Base-by-base conservation (phyloP, 208 protist genomes). In the Acanthamoeba lenticulata region DNA sequence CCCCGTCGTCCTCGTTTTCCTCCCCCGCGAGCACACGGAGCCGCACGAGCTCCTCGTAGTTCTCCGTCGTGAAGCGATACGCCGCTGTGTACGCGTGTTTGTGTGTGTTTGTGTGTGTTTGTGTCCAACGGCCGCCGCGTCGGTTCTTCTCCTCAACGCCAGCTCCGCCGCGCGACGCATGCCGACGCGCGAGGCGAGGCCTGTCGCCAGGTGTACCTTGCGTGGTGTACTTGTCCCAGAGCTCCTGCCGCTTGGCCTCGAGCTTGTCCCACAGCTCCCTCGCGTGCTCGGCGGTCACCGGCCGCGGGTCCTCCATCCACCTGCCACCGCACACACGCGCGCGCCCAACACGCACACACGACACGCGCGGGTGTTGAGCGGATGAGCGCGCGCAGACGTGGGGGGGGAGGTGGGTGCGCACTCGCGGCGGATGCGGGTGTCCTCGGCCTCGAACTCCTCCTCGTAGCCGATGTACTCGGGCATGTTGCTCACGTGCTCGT, bases 401-500 rank as follows among this genome's bases (percentile, higher is more conserved):
- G 11, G 15, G 45, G 15, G 45, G 45, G 15, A 52, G 34, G 13
- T 9, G 5, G 13, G n/a, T 29, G 27, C 72, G 72, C 49, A 83
- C 72, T 83, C 72, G 19, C 49, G 2, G 3, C 42, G 36, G 38
- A 83, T 83, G 19, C 42, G 34, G 3, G 4, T 17, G 24, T 83
- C 72, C 34, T 52, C 40, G 5, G 21, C 72, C 29, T 83, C 72
- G 42, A 83, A 83, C 42, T 83, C 72, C 34, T 83, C 72, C 21
- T 83, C 49, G 72, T 49, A 83, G 42, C 74, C 74, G 15, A 83
- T 83, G 24, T 49, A 83, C 42, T 83, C 72, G 29, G 72, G 72
- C 72, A 83, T 83, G 72, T 83, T 83, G 38, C 15, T 34, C 72
- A 83, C 72, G n/a, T 83, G 74, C 21, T 83, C 74, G 74, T 83